Percentiles rank a stretch among this genome's conserved stretches.
Conservation (phyloP, 225 moss, liverwort and hornwort species). For the Neckera pumila region DNA sequence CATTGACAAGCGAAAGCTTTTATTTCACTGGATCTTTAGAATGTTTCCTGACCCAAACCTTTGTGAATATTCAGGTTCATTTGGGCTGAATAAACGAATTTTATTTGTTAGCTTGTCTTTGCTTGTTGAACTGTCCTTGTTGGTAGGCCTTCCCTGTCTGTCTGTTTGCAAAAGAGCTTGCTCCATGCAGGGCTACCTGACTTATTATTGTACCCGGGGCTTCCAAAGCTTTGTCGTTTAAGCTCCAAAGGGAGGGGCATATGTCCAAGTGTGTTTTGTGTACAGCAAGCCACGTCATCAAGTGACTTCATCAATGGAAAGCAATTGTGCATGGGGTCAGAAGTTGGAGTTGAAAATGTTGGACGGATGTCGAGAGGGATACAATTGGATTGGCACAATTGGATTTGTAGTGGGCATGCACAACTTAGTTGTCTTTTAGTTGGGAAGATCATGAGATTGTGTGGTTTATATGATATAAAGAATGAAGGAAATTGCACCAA, state of each 20-base stretch:
- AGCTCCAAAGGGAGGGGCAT: not conserved
- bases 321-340: not conserved
- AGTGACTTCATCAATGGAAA: not conserved
- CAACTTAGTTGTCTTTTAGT: not conserved
- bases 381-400: not conserved
- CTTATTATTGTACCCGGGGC: not conserved
- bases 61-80: not conserved
- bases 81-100: not conserved
- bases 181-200: not conserved
- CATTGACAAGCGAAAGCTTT: not conserved
- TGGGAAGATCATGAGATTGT: too few relatives aligned
- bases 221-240: not conserved
- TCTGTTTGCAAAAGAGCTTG: not conserved
- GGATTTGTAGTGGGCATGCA: accelerated
- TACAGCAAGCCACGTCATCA: not conserved
- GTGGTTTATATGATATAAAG: not conserved
- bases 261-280: not conserved
- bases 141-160: not conserved
- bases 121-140: not conserved
- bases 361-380: accelerated
- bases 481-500: not conserved
- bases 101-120: not conserved
- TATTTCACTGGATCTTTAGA: not conserved
- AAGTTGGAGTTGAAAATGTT: not conserved
- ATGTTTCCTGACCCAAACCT: not conserved